A percentile compares a stretch with the other conserved stretches of the same genome.
Conservation (phyloP, 2,329 filamentous ascomycete genomes). For the Ceratocystis papillata region DNA sequence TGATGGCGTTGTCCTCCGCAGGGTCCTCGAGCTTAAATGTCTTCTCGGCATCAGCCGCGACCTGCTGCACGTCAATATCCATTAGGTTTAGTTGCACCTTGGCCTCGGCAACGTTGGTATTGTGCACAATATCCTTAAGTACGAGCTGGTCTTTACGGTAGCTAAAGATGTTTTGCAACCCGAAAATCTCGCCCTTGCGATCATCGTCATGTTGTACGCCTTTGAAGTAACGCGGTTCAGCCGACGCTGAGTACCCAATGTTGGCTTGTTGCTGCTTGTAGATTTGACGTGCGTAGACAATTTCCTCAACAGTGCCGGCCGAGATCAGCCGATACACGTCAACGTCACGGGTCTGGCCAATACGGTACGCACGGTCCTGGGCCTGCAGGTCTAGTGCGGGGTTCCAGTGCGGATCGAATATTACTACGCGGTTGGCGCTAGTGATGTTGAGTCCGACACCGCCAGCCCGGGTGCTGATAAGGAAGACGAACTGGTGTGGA, state of each 20-base stretch:
- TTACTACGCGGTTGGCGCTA: constrained; percentile 93
- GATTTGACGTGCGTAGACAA: constrained; percentile 91
- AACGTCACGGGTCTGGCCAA: constrained; percentile 84
- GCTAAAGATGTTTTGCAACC: constrained; percentile 72
- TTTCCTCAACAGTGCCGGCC: constrained; percentile 88
- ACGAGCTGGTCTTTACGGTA: constrained; percentile 71
- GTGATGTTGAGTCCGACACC: constrained; percentile 94
- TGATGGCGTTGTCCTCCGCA: constrained; percentile 40
- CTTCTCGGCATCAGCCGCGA: constrained; percentile 43
- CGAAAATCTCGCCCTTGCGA: constrained; percentile 89
- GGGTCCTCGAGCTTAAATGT: constrained; percentile 36
- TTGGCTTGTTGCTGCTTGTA: constrained; percentile 99
- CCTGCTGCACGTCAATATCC: constrained; percentile 61
- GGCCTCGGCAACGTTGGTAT: constrained; percentile 92
- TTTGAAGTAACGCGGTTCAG: constrained; percentile 87
- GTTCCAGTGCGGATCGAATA: constrained; percentile 97
- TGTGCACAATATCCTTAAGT: constrained; percentile 91
- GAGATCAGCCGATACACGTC: constrained; percentile 90
- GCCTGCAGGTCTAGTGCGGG: constrained; percentile 89
- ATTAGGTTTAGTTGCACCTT: constrained; percentile 71
- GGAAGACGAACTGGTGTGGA: constrained; percentile 78
- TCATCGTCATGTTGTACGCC: constrained; percentile 76
- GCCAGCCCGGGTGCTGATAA: constrained; percentile 88
- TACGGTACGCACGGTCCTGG: constrained; percentile 90
- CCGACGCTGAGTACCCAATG: constrained; percentile 87